Evolutionary conservation across 2,329 filamentous ascomycete genomes (phyloP), one percentile per base, ranked within the genome.

Genomic region (Lachnellula subtilissima): DNA sequence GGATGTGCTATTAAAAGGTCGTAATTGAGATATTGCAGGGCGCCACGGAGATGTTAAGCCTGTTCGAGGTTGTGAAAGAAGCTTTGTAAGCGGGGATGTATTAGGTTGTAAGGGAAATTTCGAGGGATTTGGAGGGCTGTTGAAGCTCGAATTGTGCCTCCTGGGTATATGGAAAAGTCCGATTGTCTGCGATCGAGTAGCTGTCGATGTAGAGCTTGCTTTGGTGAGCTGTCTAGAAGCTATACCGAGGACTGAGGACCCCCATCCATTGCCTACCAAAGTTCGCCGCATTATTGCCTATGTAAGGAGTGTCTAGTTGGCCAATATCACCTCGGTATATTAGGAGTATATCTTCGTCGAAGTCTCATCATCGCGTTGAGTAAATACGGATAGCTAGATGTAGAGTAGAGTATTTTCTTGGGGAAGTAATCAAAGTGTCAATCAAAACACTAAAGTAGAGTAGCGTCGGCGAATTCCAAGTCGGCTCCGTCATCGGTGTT

Each of bases 281-380:
- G 61, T 55, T 55, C 59, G 62, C 58, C 63, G 66, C 67, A 70
- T 70, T 54, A 61, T 57, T 50, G 55, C 48, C 46, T 51, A 54
- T 48, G n/a, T 57, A 40, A 40, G 22, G 25, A 35, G 48, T 37
- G 19, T 48, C 51, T 45, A 56, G 51, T 39, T 62, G 49, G 55
- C 63, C 61, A 56, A 55, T 62, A 67, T 70, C 66, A 70, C 58
- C 64, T 63, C 54, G 53, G 40, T 55, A 61, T 55, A 54, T 59
- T 47, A 57, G 50, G 59, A 52, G 46, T 42, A 57, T 61, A 53
- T 52, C 32, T 36, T 56, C 59, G 57, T 59, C 56, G 58, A 51
- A 55, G 42, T 60, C 52, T 58, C 66, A 67, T 69, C 55, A 61
- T 69, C 57, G 56, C 61, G 60, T 60, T 51, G 48, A 48, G 49